Evolutionary conservation across 352 stramenopile species (phyloP).

Genomic region (Pythium vanterpoolii): DNA sequence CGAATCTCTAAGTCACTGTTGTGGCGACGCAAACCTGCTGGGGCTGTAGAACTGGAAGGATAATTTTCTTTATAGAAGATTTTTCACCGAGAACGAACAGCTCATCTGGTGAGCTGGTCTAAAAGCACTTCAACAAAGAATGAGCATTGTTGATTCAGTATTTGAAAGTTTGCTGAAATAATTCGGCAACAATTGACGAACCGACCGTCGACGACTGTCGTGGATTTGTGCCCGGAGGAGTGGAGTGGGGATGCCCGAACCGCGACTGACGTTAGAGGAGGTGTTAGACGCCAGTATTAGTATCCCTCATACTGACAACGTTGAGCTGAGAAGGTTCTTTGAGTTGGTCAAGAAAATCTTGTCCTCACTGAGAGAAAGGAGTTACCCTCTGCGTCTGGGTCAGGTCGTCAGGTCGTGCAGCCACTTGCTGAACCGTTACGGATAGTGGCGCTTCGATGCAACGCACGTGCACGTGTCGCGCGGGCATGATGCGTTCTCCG

Average conservation of each 20-base stretch:
- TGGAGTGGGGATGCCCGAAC: background rate
- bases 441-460: background rate
- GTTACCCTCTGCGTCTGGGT: background rate
- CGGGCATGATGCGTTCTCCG: background rate
- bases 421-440: background rate
- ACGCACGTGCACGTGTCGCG: background rate
- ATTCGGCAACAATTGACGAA: background rate
- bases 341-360: background rate
- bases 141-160: background rate
- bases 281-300: background rate
- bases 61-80: too few relatives aligned
- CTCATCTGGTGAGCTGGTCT: too few relatives aligned
- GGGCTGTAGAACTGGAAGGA: too few relatives aligned
- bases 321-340: background rate
- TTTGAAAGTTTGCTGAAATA: too few relatives aligned
- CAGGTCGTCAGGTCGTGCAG: background rate
- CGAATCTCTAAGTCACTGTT: too few relatives aligned
- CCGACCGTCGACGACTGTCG: background rate
- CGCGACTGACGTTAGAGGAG: background rate
- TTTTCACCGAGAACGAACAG: too few relatives aligned
- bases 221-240: background rate
- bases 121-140: background rate
- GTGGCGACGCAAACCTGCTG: too few relatives aligned
- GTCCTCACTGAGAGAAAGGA: too few relatives aligned
- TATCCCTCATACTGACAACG: background rate